A percentile compares a stretch with the other conserved stretches of the same genome.
Evolutionary conservation across 83 land plant species (phyloP).

Genomic region (Picea abies): DNA sequence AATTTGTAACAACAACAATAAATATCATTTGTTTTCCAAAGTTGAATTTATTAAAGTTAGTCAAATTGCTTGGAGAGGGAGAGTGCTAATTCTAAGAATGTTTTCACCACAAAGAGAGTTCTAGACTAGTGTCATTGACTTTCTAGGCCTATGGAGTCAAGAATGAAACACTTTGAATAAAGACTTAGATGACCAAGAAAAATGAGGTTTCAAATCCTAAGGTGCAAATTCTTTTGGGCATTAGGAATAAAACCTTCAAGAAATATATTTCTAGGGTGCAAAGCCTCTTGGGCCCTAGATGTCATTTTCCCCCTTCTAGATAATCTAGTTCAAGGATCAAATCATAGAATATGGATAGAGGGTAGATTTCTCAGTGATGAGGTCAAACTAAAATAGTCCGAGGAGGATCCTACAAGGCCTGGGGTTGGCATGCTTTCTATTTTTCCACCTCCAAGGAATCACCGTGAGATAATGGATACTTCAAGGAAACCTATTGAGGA

Average conservation of each 20-base stretch:
- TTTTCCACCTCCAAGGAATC: constrained; percentile 90
- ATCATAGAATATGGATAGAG: constrained; percentile 81
- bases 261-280: constrained; percentile 46
- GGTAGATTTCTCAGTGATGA: constrained; percentile 93
- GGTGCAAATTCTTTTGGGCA: too few relatives aligned
- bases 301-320: not conserved
- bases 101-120: too few relatives aligned
- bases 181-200: too few relatives aligned
- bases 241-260: too few relatives aligned
- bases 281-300: constrained; percentile 93
- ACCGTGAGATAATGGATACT: constrained; percentile 72
- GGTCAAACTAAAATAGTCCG: constrained; percentile 81
- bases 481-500: constrained; percentile 77
- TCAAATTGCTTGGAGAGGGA: too few relatives aligned
- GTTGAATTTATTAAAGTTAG: too few relatives aligned
- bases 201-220: too few relatives aligned
- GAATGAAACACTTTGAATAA: constrained; percentile 48
- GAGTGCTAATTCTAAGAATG: too few relatives aligned
- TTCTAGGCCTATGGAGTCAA: not conserved
- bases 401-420: constrained; percentile 70
- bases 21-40: too few relatives aligned
- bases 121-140: too few relatives aligned
- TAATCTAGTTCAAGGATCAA: too few relatives aligned
- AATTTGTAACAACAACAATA: too few relatives aligned
- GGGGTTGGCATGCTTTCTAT: constrained; percentile 83